These are phyloP conservation scores for Saccharomycopsis crataegensis DNA, from an alignment of 1,139 yeast genomes.

Conservation along the genomic window DNA sequence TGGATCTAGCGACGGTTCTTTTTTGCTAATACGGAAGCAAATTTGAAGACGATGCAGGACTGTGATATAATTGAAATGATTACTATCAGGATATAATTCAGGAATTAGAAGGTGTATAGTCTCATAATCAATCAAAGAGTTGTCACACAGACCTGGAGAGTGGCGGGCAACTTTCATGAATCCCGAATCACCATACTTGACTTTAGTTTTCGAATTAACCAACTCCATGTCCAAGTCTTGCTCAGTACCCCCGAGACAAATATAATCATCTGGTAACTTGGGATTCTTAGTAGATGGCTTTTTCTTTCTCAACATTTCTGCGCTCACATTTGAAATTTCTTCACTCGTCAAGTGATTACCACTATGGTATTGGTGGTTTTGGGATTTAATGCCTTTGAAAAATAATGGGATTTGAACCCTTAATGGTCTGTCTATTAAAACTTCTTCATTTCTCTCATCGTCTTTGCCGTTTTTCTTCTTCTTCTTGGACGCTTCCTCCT, in stretches of 20 bases:
- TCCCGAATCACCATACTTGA: slow-evolving; percentile 19
- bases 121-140: slow-evolving; percentile 23
- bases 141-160: slow-evolving; percentile 19
- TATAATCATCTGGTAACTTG: slow-evolving; percentile 13
- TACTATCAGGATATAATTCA: slow-evolving; percentile 57
- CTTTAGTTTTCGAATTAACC: slow-evolving; percentile 15
- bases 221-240: slow-evolving; percentile 5
- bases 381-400: slow-evolving; percentile 16
- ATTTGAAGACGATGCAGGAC: slow-evolving; percentile 73
- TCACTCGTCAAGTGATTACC: neutral
- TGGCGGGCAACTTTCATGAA: slow-evolving; percentile 18
- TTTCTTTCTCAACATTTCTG: neutral
- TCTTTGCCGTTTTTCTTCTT: neutral
- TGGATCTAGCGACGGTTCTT: slow-evolving; percentile 30
- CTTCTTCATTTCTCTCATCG: neutral
- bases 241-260: neutral
- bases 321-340: neutral
- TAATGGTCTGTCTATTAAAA: slow-evolving; percentile 21
- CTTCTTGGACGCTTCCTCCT: neutral
- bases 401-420: slow-evolving; percentile 24
- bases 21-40: slow-evolving; percentile 67
- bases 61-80: slow-evolving; percentile 61
- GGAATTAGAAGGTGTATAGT: slow-evolving; percentile 25
- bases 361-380: slow-evolving; percentile 3
- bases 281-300: neutral